Percentiles rank a stretch among this genome's conserved stretches.
Conservation (phyloP, 2,329 filamentous ascomycete species). For the Scortechinia acanthostroma region DNA sequence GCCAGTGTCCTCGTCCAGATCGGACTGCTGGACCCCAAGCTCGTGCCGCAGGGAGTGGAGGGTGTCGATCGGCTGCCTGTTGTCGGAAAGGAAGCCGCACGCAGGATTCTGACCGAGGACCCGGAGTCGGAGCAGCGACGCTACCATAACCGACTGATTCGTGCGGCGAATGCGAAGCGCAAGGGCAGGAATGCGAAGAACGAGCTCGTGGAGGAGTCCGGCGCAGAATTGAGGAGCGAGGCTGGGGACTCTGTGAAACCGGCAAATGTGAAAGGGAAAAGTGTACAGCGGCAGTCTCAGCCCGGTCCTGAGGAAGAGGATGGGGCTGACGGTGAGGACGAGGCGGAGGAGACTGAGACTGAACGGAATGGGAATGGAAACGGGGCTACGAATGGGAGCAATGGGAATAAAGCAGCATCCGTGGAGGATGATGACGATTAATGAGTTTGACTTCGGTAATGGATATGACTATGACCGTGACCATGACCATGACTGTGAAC, state of each 20-base stretch:
- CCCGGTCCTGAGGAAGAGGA: neutral
- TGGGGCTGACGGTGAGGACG: neutral
- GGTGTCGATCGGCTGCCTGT: neutral
- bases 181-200: neutral
- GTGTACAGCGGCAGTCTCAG: neutral
- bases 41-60: neutral
- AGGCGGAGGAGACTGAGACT: neutral
- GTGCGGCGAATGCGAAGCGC: neutral
- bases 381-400: no score
- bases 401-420: no score
- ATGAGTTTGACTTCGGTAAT: neutral
- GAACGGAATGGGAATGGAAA: no score
- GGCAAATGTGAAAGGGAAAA: neutral
- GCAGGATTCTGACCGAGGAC: neutral
- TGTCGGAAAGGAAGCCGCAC: neutral
- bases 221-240: neutral
- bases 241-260: neutral
- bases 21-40: constrained; percentile 30
- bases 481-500: no score
- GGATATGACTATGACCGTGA: no score
- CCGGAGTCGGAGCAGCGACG: neutral
- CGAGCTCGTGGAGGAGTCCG: neutral
- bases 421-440: no score
- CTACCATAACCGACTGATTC: constrained; percentile 1
- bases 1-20: constrained; percentile 53